phyloP scores from a whole-genome alignment of 2,329 filamentous ascomycete genomes.

The Xylaria sp. region DNA sequence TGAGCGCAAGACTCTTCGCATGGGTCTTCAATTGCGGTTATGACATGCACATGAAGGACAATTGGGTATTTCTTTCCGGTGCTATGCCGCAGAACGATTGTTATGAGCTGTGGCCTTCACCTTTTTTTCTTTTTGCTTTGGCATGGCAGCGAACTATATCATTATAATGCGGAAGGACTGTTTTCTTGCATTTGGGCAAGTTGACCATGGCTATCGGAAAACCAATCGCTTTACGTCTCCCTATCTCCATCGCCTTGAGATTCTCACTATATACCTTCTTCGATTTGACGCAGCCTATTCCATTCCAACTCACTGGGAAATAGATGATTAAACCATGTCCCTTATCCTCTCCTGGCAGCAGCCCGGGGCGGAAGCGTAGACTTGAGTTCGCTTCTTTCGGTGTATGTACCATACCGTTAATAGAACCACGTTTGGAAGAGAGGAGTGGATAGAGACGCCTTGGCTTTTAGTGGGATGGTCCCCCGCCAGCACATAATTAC shows the following conservation, averaged over 20 bases:
- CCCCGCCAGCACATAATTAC: conserved; percentile 14
- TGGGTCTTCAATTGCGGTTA: conserved; percentile 32
- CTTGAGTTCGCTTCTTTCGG: conserved; percentile 33
- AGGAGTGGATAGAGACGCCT: conserved; percentile 29
- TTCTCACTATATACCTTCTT: conserved; percentile 40
- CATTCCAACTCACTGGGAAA: conserved; percentile 9
- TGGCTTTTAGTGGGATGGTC: conserved; percentile 17
- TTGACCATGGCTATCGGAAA: conserved; percentile 25
- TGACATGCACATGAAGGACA: conserved; percentile 40
- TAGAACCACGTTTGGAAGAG: conserved; percentile 28
- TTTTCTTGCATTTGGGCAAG: conserved; percentile 35
- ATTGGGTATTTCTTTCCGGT: conserved; percentile 43
- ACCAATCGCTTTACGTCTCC: conserved; percentile 28
- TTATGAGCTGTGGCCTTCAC: conserved; percentile 33
- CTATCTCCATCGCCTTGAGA: conserved; percentile 16
- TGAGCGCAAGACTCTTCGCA: conserved; percentile 2
- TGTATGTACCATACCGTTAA: conserved; percentile 43
- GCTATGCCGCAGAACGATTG: conserved; percentile 37
- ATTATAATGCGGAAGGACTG: conserved; percentile 33
- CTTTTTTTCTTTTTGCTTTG: conserved; percentile 38
- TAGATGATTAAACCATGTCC: not conserved
- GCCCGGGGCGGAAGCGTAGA: not conserved
- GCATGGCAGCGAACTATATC: conserved; percentile 39
- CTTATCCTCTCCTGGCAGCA: not conserved
- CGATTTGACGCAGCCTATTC: conserved; percentile 16